phyloP scores from a whole-genome alignment of 73 alveolate species.

The Symbiodinium pilosum region DNA sequence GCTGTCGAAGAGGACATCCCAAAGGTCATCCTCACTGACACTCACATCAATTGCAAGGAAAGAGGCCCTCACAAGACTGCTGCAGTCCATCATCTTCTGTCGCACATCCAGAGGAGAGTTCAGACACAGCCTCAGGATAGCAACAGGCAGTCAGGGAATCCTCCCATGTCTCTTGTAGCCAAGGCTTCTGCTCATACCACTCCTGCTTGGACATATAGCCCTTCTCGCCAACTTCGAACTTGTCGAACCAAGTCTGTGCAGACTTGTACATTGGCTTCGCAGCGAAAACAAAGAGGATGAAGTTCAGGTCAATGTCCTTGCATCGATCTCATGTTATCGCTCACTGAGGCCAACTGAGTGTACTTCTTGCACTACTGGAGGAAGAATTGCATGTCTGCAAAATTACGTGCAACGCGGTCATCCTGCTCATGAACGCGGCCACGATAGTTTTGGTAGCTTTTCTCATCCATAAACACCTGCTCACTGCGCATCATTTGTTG shows the following conservation, averaged over 20 bases:
- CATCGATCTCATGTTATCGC: neutral
- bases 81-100: slow-evolving; percentile 61
- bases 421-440: slow-evolving; percentile 44
- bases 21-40: slow-evolving; percentile 47
- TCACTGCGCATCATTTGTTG: neutral
- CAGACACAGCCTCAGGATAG: slow-evolving; percentile 36
- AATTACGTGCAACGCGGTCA: neutral
- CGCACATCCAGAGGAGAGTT: slow-evolving; percentile 81
- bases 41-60: neutral
- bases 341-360: neutral
- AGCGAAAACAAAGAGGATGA: slow-evolving; percentile 61
- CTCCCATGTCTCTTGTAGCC: too few species aligned
- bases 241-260: slow-evolving; percentile 52
- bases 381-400: too few species aligned
- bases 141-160: too few species aligned
- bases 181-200: slow-evolving; percentile 53
- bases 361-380: too few species aligned
- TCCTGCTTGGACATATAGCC: slow-evolving; percentile 64
- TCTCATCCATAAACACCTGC: slow-evolving; percentile 35
- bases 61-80: neutral
- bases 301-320: slow-evolving; percentile 31
- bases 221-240: slow-evolving; percentile 11
- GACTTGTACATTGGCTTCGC: slow-evolving; percentile 51
- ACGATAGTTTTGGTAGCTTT: slow-evolving; percentile 41
- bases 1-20: slow-evolving; percentile 10